Percentiles rank a stretch among this genome's conserved stretches.
phyloP scores from a whole-genome alignment of 805 yeast species.

The Zygotorulaspora florentina region DNA sequence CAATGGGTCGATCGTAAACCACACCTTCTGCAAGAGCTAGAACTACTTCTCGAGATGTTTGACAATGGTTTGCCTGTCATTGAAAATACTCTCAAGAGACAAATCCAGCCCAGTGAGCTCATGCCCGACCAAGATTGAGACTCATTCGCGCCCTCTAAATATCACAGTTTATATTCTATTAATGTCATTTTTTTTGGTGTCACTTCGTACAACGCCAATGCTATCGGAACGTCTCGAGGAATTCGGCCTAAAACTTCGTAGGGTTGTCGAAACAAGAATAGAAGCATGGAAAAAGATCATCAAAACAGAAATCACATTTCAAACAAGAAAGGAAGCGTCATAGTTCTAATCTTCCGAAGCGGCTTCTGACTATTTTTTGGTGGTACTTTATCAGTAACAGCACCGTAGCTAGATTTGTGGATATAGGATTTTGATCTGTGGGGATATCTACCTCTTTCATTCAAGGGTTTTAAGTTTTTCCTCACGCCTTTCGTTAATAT shows the following conservation, averaged over 20 bases:
- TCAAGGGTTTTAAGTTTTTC: no score
- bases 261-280: not conserved
- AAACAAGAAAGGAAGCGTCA: not conserved
- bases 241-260: not conserved
- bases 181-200: not conserved
- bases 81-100: slow-evolving; percentile 28
- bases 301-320: not conserved
- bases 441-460: not conserved
- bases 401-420: not conserved
- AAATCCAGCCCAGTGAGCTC: slow-evolving; percentile 13
- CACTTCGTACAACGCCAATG: not conserved
- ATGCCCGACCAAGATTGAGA: slow-evolving; percentile 1
- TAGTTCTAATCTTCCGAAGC: not conserved
- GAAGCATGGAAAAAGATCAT: not conserved
- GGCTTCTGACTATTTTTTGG: not conserved
- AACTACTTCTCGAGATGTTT: slow-evolving; percentile 25
- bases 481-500: not conserved
- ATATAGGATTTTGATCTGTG: not conserved
- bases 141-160: not conserved
- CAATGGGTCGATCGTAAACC: slow-evolving; percentile 28
- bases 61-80: slow-evolving; percentile 31
- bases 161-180: no score
- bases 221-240: no score
- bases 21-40: slow-evolving; percentile 29
- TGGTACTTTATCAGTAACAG: not conserved